These are phyloP conservation scores for Zygosaccharomyces lentus DNA, from an alignment of 805 yeast genomes.

Conservation along the genomic window DNA sequence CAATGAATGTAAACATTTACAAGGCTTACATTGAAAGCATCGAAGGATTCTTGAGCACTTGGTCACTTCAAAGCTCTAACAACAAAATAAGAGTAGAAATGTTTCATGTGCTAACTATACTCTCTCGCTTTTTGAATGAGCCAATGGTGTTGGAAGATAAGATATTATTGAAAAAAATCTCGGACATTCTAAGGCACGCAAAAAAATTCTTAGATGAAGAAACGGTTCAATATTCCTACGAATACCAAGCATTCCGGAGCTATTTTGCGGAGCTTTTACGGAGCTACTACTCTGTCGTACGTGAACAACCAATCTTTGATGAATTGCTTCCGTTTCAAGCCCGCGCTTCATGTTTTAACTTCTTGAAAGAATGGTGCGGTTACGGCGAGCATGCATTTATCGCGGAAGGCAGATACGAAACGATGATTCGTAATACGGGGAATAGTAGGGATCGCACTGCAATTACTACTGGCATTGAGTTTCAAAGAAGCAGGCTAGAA, in stretches of 20 bases:
- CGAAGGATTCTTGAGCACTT: slow-evolving; percentile 52
- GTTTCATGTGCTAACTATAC: slow-evolving; percentile 68
- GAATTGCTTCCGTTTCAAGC: slow-evolving; percentile 83
- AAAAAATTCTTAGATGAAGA: slow-evolving; percentile 55
- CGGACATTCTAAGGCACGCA: slow-evolving; percentile 56
- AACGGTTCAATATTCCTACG: slow-evolving; percentile 57
- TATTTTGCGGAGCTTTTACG: slow-evolving; percentile 82
- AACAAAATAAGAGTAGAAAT: slow-evolving; percentile 62
- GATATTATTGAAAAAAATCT: slow-evolving; percentile 61
- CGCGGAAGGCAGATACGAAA: slow-evolving; percentile 61
- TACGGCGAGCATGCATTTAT: slow-evolving; percentile 62
- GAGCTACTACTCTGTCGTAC: slow-evolving; percentile 59
- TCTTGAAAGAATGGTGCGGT: slow-evolving; percentile 92
- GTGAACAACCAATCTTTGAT: slow-evolving; percentile 38
- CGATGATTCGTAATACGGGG: slow-evolving; percentile 46
- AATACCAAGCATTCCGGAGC: slow-evolving; percentile 71
- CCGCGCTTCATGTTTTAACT: slow-evolving; percentile 74
- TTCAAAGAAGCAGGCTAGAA: slow-evolving; percentile 69
- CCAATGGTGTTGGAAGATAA: slow-evolving; percentile 56
- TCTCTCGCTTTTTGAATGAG: slow-evolving; percentile 56
- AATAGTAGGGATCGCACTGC: slow-evolving; percentile 45
- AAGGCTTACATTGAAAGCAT: slow-evolving; percentile 73
- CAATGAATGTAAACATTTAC: slow-evolving; percentile 86
- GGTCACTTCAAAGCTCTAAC: slow-evolving; percentile 46
- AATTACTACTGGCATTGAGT: slow-evolving; percentile 66